These are phyloP conservation scores for Zelonia costaricensis DNA, from an alignment of 208 protist species.

Conservation along the genomic window DNA sequence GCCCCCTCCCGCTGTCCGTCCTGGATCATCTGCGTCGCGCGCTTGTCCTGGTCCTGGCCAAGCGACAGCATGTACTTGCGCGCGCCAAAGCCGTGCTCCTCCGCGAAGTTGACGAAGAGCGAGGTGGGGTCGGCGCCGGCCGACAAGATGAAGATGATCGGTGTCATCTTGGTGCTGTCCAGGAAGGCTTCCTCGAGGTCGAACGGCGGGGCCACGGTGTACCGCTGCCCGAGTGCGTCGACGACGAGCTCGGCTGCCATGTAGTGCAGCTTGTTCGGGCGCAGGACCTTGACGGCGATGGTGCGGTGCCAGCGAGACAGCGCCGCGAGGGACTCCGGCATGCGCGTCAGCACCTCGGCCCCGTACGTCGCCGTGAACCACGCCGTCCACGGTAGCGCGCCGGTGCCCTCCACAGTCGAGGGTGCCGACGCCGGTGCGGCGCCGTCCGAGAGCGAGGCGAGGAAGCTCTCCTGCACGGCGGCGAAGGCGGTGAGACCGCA, in stretches of 20 bases:
- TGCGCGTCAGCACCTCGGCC: constrained; percentile 55
- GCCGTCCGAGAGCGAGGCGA: constrained; percentile 12
- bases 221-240: constrained; percentile 75
- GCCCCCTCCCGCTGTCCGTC: constrained; percentile 72
- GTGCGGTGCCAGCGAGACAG: constrained; percentile 84
- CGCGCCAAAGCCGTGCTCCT: constrained; percentile 83
- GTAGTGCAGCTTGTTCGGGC: constrained; percentile 85
- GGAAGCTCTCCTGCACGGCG: constrained; percentile 77
- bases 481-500: constrained; percentile 80
- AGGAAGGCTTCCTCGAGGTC: constrained; percentile 82
- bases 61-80: constrained; percentile 91
- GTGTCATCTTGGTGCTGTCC: constrained; percentile 87
- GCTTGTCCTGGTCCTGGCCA: constrained; percentile 93
- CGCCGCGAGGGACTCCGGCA: constrained; percentile 32
- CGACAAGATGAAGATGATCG: constrained; percentile 95
- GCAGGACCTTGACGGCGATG: constrained; percentile 82
- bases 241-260: constrained; percentile 63
- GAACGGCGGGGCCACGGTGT: constrained; percentile 84
- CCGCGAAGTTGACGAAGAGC: constrained; percentile 91
- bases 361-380: constrained; percentile 88
- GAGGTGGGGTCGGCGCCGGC: constrained; percentile 92
- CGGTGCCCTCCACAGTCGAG: not conserved
- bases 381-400: constrained; percentile 57
- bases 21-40: constrained; percentile 87
- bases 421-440: too few species aligned